These are phyloP conservation scores for Blastocystis sp. DNA, from an alignment of 352 stramenopile genomes.

Conservation along the genomic window DNA sequence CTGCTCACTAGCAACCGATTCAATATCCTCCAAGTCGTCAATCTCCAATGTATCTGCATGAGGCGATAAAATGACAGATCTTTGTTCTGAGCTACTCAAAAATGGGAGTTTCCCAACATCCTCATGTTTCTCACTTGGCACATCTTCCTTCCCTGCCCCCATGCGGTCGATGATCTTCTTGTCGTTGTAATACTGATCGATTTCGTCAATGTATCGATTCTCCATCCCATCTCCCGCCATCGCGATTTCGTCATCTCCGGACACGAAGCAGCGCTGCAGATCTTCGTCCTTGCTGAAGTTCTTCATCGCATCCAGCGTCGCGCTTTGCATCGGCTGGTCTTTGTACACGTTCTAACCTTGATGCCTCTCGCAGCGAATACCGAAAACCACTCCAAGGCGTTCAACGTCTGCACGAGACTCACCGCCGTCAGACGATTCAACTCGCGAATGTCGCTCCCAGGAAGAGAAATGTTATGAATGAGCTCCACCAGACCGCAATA, in stretches of 20 bases:
- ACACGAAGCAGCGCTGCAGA: not conserved
- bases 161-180: conserved; percentile 49
- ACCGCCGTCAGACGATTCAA: not conserved
- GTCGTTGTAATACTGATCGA: conserved; percentile 52
- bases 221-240: not conserved
- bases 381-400: conserved; percentile 21
- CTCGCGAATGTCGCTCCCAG: not conserved
- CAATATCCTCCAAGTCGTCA: conserved; percentile 29
- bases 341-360: not conserved
- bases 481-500: conserved; percentile 15
- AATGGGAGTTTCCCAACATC: not conserved
- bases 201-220: not conserved
- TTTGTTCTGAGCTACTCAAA: not conserved
- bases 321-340: not conserved
- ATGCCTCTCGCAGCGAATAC: not conserved
- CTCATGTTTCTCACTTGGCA: not conserved
- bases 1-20: conserved; percentile 11
- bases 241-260: conserved; percentile 2
- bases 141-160: conserved; percentile 18
- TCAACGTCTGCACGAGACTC: not conserved
- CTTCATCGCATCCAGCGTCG: not conserved
- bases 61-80: not conserved
- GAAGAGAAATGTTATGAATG: not conserved
- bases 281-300: not conserved
- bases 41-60: conserved; percentile 46